These are phyloP conservation scores for Phyllostachys edulis DNA, from an alignment of 176 grass and related monocot genomes.

Conservation along the genomic window DNA sequence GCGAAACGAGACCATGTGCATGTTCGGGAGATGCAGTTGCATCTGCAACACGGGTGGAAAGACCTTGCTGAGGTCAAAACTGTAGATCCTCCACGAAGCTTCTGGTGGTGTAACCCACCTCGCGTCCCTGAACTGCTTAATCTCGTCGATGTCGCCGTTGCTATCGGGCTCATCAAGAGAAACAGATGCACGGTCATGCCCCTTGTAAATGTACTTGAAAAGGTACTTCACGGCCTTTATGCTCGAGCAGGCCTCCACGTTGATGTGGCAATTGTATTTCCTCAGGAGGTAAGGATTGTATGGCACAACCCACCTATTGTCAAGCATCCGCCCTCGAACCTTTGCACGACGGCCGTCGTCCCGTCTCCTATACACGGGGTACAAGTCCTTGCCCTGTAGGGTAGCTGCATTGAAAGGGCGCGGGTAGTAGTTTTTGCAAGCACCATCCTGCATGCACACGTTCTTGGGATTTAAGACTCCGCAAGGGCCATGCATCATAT, in stretches of 20 bases:
- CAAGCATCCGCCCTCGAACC: no score
- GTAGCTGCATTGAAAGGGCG: no score
- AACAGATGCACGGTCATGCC: background rate
- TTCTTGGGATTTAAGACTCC: background rate
- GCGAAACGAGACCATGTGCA: background rate
- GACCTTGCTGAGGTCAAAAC: background rate
- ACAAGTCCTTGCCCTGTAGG: no score
- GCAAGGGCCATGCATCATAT: background rate
- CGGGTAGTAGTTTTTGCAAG: no score
- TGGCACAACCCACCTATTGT: no score
- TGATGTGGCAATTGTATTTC: no score
- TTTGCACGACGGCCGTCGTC: no score
- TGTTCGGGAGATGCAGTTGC: background rate
- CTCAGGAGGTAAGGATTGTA: no score
- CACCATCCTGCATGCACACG: background rate
- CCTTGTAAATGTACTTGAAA: no score
- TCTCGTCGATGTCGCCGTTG: background rate
- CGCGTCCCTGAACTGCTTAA: background rate
- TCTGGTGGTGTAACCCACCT: constrained; percentile 10
- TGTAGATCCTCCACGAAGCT: background rate
- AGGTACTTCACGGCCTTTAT: no score
- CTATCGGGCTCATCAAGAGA: background rate
- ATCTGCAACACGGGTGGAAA: background rate
- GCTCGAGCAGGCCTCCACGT: no score
- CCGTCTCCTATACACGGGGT: no score